phyloP scores from a whole-genome alignment of 768 basidiomycete genomes.

The Lactifluus volemus region DNA sequence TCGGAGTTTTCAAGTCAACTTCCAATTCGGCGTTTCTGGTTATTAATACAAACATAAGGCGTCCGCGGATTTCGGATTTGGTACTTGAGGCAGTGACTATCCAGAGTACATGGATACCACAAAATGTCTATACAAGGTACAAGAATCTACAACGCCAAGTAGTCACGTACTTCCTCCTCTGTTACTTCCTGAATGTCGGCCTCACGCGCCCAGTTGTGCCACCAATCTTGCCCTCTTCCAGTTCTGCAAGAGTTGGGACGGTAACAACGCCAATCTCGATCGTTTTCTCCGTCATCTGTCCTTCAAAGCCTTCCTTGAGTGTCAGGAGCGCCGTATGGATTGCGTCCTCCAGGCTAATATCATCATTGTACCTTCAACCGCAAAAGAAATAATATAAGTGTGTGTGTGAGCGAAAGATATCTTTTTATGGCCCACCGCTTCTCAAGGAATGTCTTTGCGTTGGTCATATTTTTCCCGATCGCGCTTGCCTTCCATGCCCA shows the following conservation, averaged over 20 bases:
- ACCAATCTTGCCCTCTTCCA: constrained; percentile 63
- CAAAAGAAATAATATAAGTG: neutral
- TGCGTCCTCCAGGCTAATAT: constrained; percentile 96
- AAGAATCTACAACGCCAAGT: constrained; percentile 61
- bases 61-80: too few species aligned
- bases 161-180: constrained; percentile 96
- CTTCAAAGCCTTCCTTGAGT: constrained; percentile 98
- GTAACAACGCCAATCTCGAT: constrained; percentile 98
- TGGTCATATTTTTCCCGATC: constrained; percentile 99
- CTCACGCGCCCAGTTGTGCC: constrained; percentile 60
- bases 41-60: too few species aligned
- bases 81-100: too few species aligned
- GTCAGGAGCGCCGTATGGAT: constrained; percentile 98
- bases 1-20: too few species aligned
- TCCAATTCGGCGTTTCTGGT: too few species aligned
- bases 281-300: constrained; percentile 99
- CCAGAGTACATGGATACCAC: too few species aligned
- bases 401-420: constrained; percentile 1
- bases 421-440: constrained; percentile 60
- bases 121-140: neutral
- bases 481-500: constrained; percentile 99
- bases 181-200: constrained; percentile 92
- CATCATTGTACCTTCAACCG: constrained; percentile 86
- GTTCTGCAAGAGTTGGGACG: constrained; percentile 63
- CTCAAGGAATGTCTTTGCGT: constrained; percentile 98